Evolutionary conservation across 1,139 yeast genomes (phyloP), one percentile per base, ranked within the genome.

Genomic region (Taiozyma sp.): DNA sequence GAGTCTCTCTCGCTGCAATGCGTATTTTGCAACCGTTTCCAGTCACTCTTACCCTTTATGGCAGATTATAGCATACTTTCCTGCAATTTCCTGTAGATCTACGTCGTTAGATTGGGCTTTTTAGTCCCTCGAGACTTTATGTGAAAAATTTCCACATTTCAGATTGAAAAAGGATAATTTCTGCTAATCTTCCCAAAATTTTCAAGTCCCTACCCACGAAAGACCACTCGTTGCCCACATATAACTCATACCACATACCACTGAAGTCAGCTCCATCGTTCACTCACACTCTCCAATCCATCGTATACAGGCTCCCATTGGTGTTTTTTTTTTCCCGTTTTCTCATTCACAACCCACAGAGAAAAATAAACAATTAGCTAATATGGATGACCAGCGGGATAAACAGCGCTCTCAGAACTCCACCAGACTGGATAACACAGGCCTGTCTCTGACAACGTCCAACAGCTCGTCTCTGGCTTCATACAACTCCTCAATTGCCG

Each of bases 401-500:
- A 19, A 38, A 19, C 41, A 38, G 19, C 41, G 41, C 41, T 38
- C 41, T 16, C 34, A 43, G 24, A 27, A 19, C 23, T 16, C 44
- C 23, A 43, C 32, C 4, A 16, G 6, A 29, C 12, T 8, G 14
- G 54, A 47, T 19, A 67, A 55, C 42, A 24, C 53, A 12, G 42
- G 42, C 8, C 47, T 38, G 9, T 38, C 24, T 54, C 50, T 56
- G 24, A 58, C 60, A 2, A 41, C 41, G 4, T 59, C 64, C n/a
- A 58, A 54, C 44, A 52, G 34, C 46, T 60, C 61, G 14, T 59
- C 63, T 2, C 45, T 59, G 5, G 54, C 47, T 19, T 60, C 63
- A 10, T 59, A 54, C 44, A 43, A 49, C 7, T 58, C 64, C 8
- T 60, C 64, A 5, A 30, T 56, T 4, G 54, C 58, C 1, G 57